A percentile compares a stretch with the other conserved stretches of the same genome.
These are phyloP conservation scores for Zalerion maritima DNA, from an alignment of 495 filamentous ascomycete species.

Conservation along the genomic window DNA sequence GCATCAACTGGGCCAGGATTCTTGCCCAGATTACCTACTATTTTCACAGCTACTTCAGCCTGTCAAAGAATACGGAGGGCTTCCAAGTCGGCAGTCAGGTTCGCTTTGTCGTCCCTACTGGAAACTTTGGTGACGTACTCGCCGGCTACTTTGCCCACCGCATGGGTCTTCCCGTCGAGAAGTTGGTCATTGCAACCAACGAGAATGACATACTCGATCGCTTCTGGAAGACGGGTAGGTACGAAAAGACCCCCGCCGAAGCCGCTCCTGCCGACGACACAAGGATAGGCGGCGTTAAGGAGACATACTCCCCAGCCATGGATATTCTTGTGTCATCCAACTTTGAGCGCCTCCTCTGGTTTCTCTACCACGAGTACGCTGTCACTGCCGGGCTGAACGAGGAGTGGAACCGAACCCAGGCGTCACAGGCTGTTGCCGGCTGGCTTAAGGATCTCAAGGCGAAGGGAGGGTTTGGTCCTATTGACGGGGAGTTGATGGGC, in stretches of 20 bases:
- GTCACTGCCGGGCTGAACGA: slow-evolving; percentile 36
- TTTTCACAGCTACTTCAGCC: slow-evolving; percentile 75
- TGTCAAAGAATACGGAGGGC: slow-evolving; percentile 39
- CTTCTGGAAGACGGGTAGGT: slow-evolving; percentile 69
- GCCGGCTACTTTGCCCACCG: slow-evolving; percentile 81
- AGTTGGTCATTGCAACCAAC: slow-evolving; percentile 79
- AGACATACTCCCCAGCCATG: slow-evolving; percentile 86
- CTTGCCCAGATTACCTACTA: slow-evolving; percentile 91
- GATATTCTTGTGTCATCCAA: slow-evolving; percentile 91
- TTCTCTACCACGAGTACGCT: slow-evolving; percentile 55
- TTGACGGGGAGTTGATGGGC: slow-evolving; percentile 50
- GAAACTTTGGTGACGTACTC: slow-evolving; percentile 94
- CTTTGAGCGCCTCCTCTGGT: slow-evolving; percentile 96
- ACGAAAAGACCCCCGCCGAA: slow-evolving; percentile 58
- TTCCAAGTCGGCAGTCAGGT: slow-evolving; percentile 44
- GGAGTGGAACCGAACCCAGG: slow-evolving; percentile 42
- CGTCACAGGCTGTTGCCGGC: slow-evolving; percentile 46
- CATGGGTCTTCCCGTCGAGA: slow-evolving; percentile 79
- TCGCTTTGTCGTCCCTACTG: slow-evolving; percentile 72
- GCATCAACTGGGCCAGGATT: slow-evolving; percentile 82
- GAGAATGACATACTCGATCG: slow-evolving; percentile 81
- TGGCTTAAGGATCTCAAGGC: slow-evolving; percentile 70
- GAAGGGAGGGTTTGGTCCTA: slow-evolving; percentile 61
- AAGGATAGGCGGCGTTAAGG: slow-evolving; percentile 76
- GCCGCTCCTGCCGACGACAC: slow-evolving; percentile 46